These are phyloP conservation scores for Globisporangium rhizosaccharum DNA, from an alignment of 352 stramenopile genomes.

Conservation along the genomic window DNA sequence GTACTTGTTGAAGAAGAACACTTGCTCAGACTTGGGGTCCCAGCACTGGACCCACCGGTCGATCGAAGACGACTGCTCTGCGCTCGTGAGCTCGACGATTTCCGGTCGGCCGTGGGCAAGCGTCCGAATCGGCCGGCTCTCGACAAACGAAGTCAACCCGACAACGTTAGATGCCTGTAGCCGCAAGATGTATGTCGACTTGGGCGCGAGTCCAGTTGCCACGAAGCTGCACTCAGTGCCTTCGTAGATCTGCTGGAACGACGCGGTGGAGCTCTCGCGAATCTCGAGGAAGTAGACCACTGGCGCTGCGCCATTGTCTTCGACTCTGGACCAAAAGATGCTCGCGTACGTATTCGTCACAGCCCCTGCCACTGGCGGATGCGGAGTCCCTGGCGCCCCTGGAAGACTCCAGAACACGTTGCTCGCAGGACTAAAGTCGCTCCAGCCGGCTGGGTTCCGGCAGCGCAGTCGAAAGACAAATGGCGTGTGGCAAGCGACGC, in stretches of 20 bases:
- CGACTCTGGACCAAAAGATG: constrained; percentile 62
- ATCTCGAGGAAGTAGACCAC: constrained; percentile 63
- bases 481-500: constrained; percentile 40
- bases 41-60: constrained; percentile 85
- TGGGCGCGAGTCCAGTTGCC: constrained; percentile 32
- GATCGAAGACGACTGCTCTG: constrained; percentile 27
- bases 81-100: constrained; percentile 55
- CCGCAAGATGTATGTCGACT: constrained; percentile 57
- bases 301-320: constrained; percentile 48
- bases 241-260: constrained; percentile 50
- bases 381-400: constrained; percentile 34
- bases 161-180: constrained; percentile 67
- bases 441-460: constrained; percentile 66
- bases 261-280: constrained; percentile 21
- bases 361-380: constrained; percentile 40
- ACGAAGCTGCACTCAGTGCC: constrained; percentile 63
- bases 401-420: constrained; percentile 57
- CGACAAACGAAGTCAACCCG: constrained; percentile 50
- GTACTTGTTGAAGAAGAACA: constrained; percentile 89
- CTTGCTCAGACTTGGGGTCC: constrained; percentile 76
- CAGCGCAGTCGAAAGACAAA: constrained; percentile 58
- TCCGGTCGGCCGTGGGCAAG: constrained; percentile 51
- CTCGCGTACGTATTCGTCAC: constrained; percentile 68
- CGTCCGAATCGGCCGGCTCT: constrained; percentile 55
- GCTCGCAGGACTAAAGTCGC: constrained; percentile 48